These are phyloP conservation scores for Ustilago nuda DNA, from an alignment of 1,284 basidiomycete genomes.

Conservation along the genomic window DNA sequence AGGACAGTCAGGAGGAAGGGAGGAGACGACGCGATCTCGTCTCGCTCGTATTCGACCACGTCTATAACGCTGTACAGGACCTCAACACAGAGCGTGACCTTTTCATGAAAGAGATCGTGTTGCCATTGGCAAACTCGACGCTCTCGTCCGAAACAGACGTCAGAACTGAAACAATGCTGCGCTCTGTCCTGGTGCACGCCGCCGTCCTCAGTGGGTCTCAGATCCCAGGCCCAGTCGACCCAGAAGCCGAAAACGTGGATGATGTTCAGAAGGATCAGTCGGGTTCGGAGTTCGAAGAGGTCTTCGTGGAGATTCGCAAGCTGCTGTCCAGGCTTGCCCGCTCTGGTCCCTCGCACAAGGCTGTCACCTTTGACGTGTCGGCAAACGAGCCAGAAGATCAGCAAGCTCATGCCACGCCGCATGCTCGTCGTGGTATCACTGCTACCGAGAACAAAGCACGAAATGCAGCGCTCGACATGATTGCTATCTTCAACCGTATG, in stretches of 20 bases:
- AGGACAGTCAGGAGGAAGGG: constrained; percentile 9
- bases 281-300: constrained; percentile 39
- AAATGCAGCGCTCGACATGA: constrained; percentile 61
- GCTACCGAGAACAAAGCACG: constrained; percentile 40
- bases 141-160: constrained; percentile 52
- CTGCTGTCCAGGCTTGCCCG: constrained; percentile 45
- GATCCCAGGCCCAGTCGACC: constrained; percentile 43
- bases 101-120: constrained; percentile 58
- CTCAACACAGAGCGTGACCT: constrained; percentile 55
- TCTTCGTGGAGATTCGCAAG: constrained; percentile 54
- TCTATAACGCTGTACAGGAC: constrained; percentile 64
- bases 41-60: constrained; percentile 61
- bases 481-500: constrained; percentile 65
- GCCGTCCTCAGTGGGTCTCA: constrained; percentile 56
- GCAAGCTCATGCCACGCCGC: constrained; percentile 10
- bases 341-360: constrained; percentile 17
- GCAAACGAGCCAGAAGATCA: constrained; percentile 12
- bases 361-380: constrained; percentile 23
- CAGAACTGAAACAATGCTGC: constrained; percentile 48
- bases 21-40: constrained; percentile 53
- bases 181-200: constrained; percentile 61
- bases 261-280: constrained; percentile 11
- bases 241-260: constrained; percentile 30
- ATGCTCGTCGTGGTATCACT: constrained; percentile 6
- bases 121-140: constrained; percentile 59